Conservation (phyloP, 2,329 filamentous ascomycete species). For the Epichloe sibirici region DNA sequence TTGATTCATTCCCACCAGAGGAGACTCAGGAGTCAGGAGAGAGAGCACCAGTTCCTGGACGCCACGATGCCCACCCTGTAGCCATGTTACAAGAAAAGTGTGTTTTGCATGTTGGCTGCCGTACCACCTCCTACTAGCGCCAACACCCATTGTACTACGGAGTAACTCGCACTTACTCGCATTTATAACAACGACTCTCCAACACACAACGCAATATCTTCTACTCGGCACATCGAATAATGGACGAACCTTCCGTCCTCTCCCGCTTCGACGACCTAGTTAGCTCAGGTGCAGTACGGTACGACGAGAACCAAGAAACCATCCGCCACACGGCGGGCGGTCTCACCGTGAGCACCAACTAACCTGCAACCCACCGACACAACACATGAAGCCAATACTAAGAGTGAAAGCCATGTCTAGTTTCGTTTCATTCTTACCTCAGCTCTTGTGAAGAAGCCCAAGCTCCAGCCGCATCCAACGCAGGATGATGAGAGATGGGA, state of each 20-base stretch:
- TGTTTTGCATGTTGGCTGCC: too few species aligned
- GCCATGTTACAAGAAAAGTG: too few species aligned
- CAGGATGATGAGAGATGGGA: background rate
- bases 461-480: background rate
- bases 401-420: background rate
- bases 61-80: too few species aligned
- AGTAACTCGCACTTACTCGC: too few species aligned
- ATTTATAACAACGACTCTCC: too few species aligned
- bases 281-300: slow-evolving; percentile 4
- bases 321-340: slow-evolving; percentile 1
- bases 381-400: background rate
- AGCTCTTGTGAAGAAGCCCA: slow-evolving; percentile 7
- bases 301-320: slow-evolving; percentile 5
- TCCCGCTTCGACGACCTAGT: slow-evolving; percentile 7
- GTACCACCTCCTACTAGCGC: too few species aligned
- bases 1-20: too few species aligned
- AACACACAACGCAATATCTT: background rate
- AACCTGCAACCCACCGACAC: too few species aligned
- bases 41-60: too few species aligned
- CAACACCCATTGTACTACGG: too few species aligned
- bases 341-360: background rate
- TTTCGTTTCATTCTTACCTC: slow-evolving; percentile 6
- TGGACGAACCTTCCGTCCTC: background rate
- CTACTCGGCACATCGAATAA: too few species aligned
- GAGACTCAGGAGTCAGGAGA: too few species aligned